These are phyloP conservation scores for Stramenopiles sp. DNA, from an alignment of 352 stramenopile genomes.

Conservation along the genomic window DNA sequence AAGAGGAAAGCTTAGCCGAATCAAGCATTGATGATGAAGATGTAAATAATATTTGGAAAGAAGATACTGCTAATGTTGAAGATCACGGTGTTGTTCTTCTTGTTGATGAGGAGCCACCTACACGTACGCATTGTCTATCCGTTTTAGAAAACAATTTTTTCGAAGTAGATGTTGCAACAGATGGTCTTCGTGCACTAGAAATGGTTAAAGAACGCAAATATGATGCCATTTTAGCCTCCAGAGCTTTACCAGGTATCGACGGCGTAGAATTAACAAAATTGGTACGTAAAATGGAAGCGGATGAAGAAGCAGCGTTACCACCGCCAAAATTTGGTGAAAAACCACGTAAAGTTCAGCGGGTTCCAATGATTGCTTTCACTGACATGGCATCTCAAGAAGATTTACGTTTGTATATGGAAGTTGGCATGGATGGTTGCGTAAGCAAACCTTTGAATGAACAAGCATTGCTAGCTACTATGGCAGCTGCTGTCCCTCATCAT, in stretches of 20 bases:
- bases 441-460: constrained; percentile 42
- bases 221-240: constrained; percentile 56
- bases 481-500: constrained; percentile 40
- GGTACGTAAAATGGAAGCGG: constrained; percentile 48
- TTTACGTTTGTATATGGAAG: constrained; percentile 56
- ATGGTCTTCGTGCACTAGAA: constrained; percentile 26
- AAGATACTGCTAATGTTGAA: too few species aligned
- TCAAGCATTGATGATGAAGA: too few species aligned
- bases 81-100: too few species aligned
- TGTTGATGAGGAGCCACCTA: too few species aligned
- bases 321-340: too few species aligned
- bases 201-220: constrained; percentile 33
- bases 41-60: too few species aligned
- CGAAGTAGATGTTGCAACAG: background rate
- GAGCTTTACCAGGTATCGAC: constrained; percentile 35
- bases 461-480: constrained; percentile 44
- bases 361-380: constrained; percentile 48
- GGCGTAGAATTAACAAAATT: constrained; percentile 48
- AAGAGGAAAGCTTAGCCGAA: too few species aligned
- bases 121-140: background rate
- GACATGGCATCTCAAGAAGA: constrained; percentile 35
- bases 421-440: constrained; percentile 69
- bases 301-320: too few species aligned
- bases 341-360: constrained; percentile 10
- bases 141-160: background rate